Evolutionary conservation across 129 eudicot genomes (phyloP), one percentile per base, ranked within the genome.

Genomic region (Silybum marianum): DNA sequence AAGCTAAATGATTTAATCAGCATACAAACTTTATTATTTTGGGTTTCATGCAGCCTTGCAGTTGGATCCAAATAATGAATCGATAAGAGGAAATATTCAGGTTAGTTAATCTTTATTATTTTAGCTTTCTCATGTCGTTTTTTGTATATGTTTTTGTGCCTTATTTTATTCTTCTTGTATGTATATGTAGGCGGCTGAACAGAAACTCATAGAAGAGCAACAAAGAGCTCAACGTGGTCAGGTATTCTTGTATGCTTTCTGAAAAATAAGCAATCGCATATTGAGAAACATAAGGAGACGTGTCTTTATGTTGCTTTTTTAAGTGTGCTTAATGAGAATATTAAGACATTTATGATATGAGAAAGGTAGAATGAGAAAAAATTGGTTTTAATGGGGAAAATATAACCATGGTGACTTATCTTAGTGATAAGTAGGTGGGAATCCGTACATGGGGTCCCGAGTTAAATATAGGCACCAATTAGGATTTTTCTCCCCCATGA

Each of bases 1-100:
- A 69, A 69, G 42, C 19, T 28, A 12, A 25, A 4, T 69, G 40
- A 30, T 12, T 2, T 13, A 14, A 51, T 51, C 22, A 51, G 63
- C 22, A 51, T 51, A 16, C 63, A 5, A 51, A 51, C 63, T 51
- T 72, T 38, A 38, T 71, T 6, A 9, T 36, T 76, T 26, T 40
- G 9, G 74, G 39, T 62, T 75, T 74, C 42, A 32, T 90, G 87
- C 92, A 94, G 98, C 98, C 42, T 86, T 92, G 82, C 88, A 78
- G 75, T 84, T 94, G 91, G 98, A 94, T 90, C 98, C 98, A 80
- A 89, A 88, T 85, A 94, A 89, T 78, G 90, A 87, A 54, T 85
- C 95, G 6, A 86, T 94, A 36, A 92, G 76, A 71, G 96, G 89
- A 80, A 94, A 94, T 88, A 89, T 94, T 48, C 88, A 79, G 97